These are phyloP conservation scores for Ambrosia hybrid DNA, from an alignment of 140 eudicot genomes.

Conservation along the genomic window DNA sequence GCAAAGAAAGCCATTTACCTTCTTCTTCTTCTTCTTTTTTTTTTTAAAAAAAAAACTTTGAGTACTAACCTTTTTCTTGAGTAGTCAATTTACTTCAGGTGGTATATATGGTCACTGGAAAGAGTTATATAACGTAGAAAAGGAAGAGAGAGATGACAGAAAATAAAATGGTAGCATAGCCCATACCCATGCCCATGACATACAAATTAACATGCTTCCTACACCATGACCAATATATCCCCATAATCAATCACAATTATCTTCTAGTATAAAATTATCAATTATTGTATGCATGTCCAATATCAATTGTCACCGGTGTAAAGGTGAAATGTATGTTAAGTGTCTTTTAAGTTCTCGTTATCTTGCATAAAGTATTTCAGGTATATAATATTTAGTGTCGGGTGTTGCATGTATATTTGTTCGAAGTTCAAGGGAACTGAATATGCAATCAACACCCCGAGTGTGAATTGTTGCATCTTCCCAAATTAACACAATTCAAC, in stretches of 20 bases:
- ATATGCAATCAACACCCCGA: too few relatives aligned
- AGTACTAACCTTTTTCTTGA: constrained; percentile 7
- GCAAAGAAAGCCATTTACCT: constrained; percentile 8
- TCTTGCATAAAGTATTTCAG: too few relatives aligned
- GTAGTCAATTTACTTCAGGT: constrained; percentile 36
- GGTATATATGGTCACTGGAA: constrained; percentile 21
- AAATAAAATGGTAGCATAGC: constrained; percentile 30
- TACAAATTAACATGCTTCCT: constrained; percentile 39
- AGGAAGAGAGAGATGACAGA: constrained; percentile 28
- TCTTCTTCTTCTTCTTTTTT: not conserved
- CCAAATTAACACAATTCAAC: too few relatives aligned
- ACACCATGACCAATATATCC: constrained; percentile 35
- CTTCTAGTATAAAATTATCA: constrained; percentile 16
- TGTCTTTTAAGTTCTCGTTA: too few relatives aligned
- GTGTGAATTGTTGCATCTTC: too few relatives aligned
- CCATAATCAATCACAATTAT: constrained; percentile 43
- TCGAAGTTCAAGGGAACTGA: too few relatives aligned
- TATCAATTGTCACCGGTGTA: not conserved
- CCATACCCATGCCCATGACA: constrained; percentile 30
- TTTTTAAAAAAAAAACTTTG: not conserved
- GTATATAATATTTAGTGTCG: too few relatives aligned
- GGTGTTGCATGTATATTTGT: too few relatives aligned
- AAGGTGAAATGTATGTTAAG: too few relatives aligned
- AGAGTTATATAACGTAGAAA: constrained; percentile 21
- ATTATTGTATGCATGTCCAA: constrained; percentile 11